Percentiles rank a stretch among this genome's conserved stretches.
Evolutionary conservation across 78 protist genomes (phyloP).

Genomic region (Chrysochromulina tobinii): DNA sequence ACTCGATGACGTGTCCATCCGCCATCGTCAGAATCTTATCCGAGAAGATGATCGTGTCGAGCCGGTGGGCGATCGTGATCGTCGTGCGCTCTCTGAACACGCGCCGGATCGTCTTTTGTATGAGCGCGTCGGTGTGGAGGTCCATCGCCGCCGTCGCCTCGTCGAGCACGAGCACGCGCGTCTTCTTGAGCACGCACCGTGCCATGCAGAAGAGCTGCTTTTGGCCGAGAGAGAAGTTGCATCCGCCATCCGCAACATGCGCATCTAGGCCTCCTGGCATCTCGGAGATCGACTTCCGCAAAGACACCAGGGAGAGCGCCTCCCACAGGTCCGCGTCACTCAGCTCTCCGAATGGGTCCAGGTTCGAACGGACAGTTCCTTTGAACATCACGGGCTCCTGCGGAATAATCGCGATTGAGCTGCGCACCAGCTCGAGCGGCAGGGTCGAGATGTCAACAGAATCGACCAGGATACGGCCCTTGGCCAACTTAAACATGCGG

Average conservation of each 20-base stretch:
- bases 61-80: too few relatives aligned
- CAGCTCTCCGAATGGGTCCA: constrained; percentile 80
- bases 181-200: constrained; percentile 69
- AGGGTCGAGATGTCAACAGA: constrained; percentile 18
- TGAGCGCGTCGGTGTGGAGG: constrained; percentile 35
- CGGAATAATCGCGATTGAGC: constrained; percentile 79
- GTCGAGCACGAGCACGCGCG: background rate
- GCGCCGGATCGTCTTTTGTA: constrained; percentile 22
- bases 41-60: too few relatives aligned
- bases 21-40: constrained; percentile 12
- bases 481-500: constrained; percentile 40
- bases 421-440: constrained; percentile 46
- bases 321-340: constrained; percentile 53
- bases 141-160: too few relatives aligned
- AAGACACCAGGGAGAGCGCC: background rate
- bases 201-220: constrained; percentile 87
- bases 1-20: constrained; percentile 30
- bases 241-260: constrained; percentile 46
- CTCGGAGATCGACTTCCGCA: background rate
- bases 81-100: constrained; percentile 50
- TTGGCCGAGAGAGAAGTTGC: constrained; percentile 80
- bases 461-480: constrained; percentile 32
- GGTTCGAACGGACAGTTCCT: constrained; percentile 82
- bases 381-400: constrained; percentile 85
- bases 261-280: background rate